Evolutionary conservation across 495 filamentous ascomycete species (phyloP).

Genomic region (Annulohypoxylon stygium): DNA sequence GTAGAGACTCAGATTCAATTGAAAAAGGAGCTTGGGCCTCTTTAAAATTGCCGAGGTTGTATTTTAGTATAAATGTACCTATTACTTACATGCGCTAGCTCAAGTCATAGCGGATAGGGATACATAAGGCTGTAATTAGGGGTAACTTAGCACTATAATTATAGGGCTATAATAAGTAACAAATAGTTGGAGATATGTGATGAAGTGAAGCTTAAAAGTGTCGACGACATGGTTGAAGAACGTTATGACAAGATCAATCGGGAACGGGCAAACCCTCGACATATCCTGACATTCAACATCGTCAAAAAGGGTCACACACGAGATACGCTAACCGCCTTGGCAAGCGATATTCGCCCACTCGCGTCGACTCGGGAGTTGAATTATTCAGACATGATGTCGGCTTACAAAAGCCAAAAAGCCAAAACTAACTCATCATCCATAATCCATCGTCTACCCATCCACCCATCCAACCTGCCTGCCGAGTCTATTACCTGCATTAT

Average conservation of each 20-base stretch:
- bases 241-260: neutral
- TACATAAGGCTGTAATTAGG: neutral
- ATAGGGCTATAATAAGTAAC: neutral
- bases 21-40: constrained; percentile 3
- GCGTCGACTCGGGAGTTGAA: neutral
- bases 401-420: constrained; percentile 1
- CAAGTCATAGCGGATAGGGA: neutral
- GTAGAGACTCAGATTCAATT: neutral
- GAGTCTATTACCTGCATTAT: neutral
- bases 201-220: neutral
- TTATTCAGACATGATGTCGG: neutral
- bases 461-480: neutral
- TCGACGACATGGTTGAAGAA: neutral
- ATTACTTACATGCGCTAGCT: constrained; percentile 5
- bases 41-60: constrained; percentile 15
- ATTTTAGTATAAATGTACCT: neutral
- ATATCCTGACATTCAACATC: constrained; percentile 1
- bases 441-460: no score
- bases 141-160: neutral
- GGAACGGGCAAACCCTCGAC: neutral
- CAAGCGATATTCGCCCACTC: constrained; percentile 17
- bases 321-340: constrained; percentile 15
- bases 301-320: neutral
- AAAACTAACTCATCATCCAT: no score
- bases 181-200: neutral